These are phyloP conservation scores for Arachnopeziza araneosa DNA, from an alignment of 2,329 filamentous ascomycete genomes.

Conservation along the genomic window DNA sequence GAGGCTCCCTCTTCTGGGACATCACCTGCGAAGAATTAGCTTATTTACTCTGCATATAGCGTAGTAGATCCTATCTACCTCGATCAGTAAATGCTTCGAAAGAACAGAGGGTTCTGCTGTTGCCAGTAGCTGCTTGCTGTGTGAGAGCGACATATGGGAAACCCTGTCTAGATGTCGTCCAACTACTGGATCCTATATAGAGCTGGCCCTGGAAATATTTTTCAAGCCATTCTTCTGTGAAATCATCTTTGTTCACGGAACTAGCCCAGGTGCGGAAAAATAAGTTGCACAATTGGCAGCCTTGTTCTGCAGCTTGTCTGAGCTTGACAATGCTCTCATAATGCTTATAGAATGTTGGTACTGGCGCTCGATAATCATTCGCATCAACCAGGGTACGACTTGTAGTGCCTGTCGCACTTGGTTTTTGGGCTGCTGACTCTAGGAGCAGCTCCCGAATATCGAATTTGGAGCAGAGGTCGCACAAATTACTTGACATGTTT, in stretches of 20 bases:
- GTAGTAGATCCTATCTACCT: constrained; percentile 2
- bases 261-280: constrained; percentile 13
- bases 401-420: constrained; percentile 4
- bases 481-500: neutral
- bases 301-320: constrained; percentile 9
- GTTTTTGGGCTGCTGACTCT: constrained; percentile 9
- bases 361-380: constrained; percentile 10
- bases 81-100: constrained; percentile 17
- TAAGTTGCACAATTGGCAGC: constrained; percentile 10
- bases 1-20: constrained; percentile 6
- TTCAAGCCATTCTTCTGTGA: constrained; percentile 13
- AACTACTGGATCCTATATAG: constrained; percentile 15
- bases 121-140: constrained; percentile 6
- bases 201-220: constrained; percentile 11
- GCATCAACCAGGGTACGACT: constrained; percentile 9
- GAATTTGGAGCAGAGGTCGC: constrained; percentile 10
- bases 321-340: constrained; percentile 5
- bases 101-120: constrained; percentile 9
- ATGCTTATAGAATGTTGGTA: constrained; percentile 12
- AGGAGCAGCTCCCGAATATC: constrained; percentile 13
- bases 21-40: constrained; percentile 6
- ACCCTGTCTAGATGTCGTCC: constrained; percentile 12
- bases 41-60: neutral
- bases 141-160: constrained; percentile 14
- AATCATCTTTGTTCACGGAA: constrained; percentile 9